Base-by-base conservation (phyloP, 2,329 filamentous ascomycete genomes). In the Ceratocystis alfenasii region DNA sequence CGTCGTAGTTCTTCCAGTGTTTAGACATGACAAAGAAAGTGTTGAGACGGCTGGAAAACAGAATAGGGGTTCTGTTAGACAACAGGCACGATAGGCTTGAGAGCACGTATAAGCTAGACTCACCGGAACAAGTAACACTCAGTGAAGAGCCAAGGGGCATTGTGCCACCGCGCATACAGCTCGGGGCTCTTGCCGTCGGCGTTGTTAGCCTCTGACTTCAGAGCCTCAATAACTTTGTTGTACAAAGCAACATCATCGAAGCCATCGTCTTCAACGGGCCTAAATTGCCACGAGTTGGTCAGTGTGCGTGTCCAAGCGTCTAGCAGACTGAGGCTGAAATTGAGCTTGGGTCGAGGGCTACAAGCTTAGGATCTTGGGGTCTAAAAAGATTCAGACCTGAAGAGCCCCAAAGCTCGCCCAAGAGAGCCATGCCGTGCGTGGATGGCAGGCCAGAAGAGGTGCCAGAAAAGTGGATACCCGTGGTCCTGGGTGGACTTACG, bases 121-220 rank as follows among this genome's bases (percentile, higher is more conserved):
- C 77, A 87, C 85, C 88, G 81, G 78, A 93, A 97, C 67, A 99
- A 82, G 75, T 97, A 97, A 79, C 94, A 97, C 78, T 99, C 94
- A 30, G 87, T 80, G 75, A 85, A 99, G 1, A 99, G 81, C 94
- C 94, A 99, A 5, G 91, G 83, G 4, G 87, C 85, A 69, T 87
- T 82, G 73, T 93, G 87, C 94, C 94, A 99, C 60, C 82, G 86
- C 25, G 66, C 53, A 30, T 65, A 65, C 12, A 67, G 63, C 30
- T 67, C 63, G 0, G 88, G 84, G 60, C 81, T 83, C 33, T 55
- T 62, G 22, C 66, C 65, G 17, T 67, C 66, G 46, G 63, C n/a
- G 7, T 67, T 67, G 66, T 67, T 67, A 28, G 64, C 44, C 22
- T 57, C 59, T 22, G 30, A 41, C 55, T 87, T 88, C 22, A 90